Evolutionary conservation across 192 early-diverging fungal genomes (phyloP), one percentile per base, ranked within the genome.

Genomic region (Backusella morwellensis): DNA sequence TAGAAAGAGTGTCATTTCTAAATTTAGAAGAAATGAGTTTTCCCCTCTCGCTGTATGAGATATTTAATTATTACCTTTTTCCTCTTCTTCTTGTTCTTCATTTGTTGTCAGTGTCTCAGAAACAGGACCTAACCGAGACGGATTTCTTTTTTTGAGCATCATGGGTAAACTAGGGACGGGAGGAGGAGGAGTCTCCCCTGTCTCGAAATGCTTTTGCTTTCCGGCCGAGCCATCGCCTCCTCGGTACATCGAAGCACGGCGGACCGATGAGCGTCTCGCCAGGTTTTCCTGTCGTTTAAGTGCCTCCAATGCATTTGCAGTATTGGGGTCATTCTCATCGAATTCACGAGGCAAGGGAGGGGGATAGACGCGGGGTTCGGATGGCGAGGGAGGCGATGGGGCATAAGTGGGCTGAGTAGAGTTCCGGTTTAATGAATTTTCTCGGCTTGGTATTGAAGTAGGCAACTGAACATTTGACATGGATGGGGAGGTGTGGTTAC

Each of bases 1-100:
- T 36, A 94, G 71, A 75, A 83, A 92, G 26, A 94, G 32, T 17
- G 68, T 79, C 17, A 75, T 29, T 14, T 59, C 70, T 59, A 36
- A 5, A 35, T 11, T 23, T n/a, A 63, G 35, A 70, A 52, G 12
- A 5, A 72, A n/a, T 50, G 47, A 50, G 47, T 21, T 6, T 11
- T 9, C 42, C 1, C 0, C 17, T 50, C 15, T 54, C 26, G 40
- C 6, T 1, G 3, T 36, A 6, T 29, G 32, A 32, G 32, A 32
- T 50, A 15, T 35, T 34, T 34, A 12, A 14, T 32, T 6, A 26
- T 72, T 73, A 54, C 56, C 66, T 36, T 75, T 29, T 6, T 75
- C 26, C 35, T 6, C 35, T 63, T 63, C 52, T 12, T 66, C 4
- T 75, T 66, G 40, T 35, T 36, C 14, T 35, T 35, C 6, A 47